These are phyloP conservation scores for Metschnikowia arizonensis DNA, from an alignment of 805 yeast genomes.

Conservation along the genomic window DNA sequence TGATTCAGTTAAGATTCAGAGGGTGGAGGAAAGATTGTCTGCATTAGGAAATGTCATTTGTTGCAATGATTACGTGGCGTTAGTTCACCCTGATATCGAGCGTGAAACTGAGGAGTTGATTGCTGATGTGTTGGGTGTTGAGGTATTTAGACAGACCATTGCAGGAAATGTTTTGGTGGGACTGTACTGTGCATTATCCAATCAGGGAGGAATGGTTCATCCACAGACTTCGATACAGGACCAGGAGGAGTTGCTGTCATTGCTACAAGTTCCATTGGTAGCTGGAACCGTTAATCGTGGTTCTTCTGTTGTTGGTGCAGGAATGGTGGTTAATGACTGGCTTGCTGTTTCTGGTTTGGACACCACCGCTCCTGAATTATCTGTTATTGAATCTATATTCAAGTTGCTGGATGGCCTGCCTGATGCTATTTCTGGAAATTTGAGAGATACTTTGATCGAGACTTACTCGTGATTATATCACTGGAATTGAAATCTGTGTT, in stretches of 20 bases:
- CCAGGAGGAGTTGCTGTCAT: conserved; percentile 94
- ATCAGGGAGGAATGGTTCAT: conserved; percentile 98
- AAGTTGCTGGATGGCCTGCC: conserved; percentile 89
- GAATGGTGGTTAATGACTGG: conserved; percentile 98
- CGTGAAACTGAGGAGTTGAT: conserved; percentile 98
- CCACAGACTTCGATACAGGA: conserved; percentile 97
- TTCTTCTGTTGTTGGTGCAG: conserved; percentile 96
- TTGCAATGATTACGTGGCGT: conserved; percentile 97
- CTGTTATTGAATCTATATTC: conserved; percentile 95
- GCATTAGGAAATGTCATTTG: conserved; percentile 98
- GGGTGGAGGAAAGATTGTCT: conserved; percentile 95
- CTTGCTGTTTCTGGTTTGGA: conserved; percentile 94
- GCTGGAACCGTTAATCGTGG: conserved; percentile 99
- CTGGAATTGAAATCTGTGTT: too few relatives aligned
- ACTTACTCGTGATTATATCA: conserved; percentile 74
- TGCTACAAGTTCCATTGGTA: conserved; percentile 94
- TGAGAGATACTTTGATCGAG: conserved; percentile 89
- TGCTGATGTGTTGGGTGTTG: conserved; percentile 97
- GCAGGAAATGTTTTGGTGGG: conserved; percentile 98
- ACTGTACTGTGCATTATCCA: conserved; percentile 88
- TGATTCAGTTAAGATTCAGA: conserved; percentile 89
- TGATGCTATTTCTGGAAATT: conserved; percentile 74
- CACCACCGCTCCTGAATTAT: conserved; percentile 97
- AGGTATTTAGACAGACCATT: conserved; percentile 97
- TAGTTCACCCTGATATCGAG: conserved; percentile 98